Evolutionary conservation across 2,329 filamentous ascomycete species (phyloP), one percentile per base, ranked within the genome.

Genomic region (Thelonectria blattea): DNA sequence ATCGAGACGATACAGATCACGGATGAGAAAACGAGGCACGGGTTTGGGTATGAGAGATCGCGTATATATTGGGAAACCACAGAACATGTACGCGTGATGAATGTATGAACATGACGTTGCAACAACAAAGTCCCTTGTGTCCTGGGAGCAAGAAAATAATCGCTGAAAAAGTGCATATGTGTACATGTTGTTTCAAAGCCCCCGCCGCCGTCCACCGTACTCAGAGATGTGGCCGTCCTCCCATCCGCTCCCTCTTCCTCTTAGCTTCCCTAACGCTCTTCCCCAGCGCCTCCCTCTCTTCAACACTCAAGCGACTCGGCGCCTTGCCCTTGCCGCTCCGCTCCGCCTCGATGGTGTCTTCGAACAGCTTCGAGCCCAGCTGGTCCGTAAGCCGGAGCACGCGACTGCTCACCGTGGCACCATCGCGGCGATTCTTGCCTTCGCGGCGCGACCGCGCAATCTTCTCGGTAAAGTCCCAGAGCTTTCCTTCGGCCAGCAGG

Each of bases 381-480:
- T 83, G 76, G 71, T 96, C 93, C 9, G 91, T 89, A 67, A 98
- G 81, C 7, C 82, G 80, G 39, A 98, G 76, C 11, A 99, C 94
- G 18, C 95, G 84, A 12, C 85, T 91, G 68, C 89, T 91, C 3
- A 98, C 93, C 0, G 93, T 97, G 1, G 90, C 91, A 12, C 93
- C 93, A 74, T 99, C 95, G n/a, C 94, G 85, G 20, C 95, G 82
- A 74, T 98, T 97, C 85, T 98, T 99, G 9, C 95, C 95, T 79
- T 98, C 95, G 45, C 94, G 84, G 32, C 95, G 83, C 46, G 88
- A 91, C 51, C 87, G 84, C 8, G 92, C 92, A 64, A 99, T 97
- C 72, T 89, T 85, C 74, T 97, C 93, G 5, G 91, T 94, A 71
- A 98, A 96, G 57, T 92, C 87, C 95, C 95, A 99, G 7, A 99